Evolutionary conservation across 352 stramenopile genomes (phyloP), one percentile per base, ranked within the genome.

Genomic region (Pythium dissotocum): DNA sequence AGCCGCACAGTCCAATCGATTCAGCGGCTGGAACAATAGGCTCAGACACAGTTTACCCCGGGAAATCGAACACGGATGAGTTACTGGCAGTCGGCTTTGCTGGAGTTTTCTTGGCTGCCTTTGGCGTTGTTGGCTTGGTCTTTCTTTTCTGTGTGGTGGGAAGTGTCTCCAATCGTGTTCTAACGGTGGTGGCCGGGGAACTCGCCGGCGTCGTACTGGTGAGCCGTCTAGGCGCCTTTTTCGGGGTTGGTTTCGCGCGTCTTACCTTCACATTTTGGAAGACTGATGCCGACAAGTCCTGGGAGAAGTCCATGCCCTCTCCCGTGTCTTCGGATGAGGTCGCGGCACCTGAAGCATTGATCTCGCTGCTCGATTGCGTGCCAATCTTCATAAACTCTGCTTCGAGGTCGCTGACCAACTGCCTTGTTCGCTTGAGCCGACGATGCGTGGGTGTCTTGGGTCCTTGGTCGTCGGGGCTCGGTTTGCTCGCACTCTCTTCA

Each of bases 41-140:
- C 95, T 16, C 66, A 81, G 44, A 85, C 84, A 86, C 79, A 18
- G 24, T 93, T 32, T 81, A 75, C 32, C 68, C 72, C 4, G 70
- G 71, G 7, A 71, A 78, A 74, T 97, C 44, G 83, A 94, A 61
- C 64, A 83, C 42, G 51, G 86, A 18, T 80, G 78, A 30, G 6
- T 21, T 6, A 9, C 13, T 57, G 42, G 42, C n/a, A 2, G 51
- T 28, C 28, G 30, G 6, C 12, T 46, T 30, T 32, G 42, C 8
- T 2, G 42, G 4, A 4, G 32, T 16, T 13, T 38, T 63, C 21
- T 61, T 64, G 6, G 16, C 38, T 16, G 42, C 6, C 18, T 56
- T 66, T 30, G 40, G 35, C 35, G 60, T 55, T 2, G 60, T 51
- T n/a, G 57, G 49, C 38, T 69, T 74, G 7, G 57, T 13, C 63